Conservation (phyloP, 768 basidiomycete genomes). For the Trametes sanguinea region DNA sequence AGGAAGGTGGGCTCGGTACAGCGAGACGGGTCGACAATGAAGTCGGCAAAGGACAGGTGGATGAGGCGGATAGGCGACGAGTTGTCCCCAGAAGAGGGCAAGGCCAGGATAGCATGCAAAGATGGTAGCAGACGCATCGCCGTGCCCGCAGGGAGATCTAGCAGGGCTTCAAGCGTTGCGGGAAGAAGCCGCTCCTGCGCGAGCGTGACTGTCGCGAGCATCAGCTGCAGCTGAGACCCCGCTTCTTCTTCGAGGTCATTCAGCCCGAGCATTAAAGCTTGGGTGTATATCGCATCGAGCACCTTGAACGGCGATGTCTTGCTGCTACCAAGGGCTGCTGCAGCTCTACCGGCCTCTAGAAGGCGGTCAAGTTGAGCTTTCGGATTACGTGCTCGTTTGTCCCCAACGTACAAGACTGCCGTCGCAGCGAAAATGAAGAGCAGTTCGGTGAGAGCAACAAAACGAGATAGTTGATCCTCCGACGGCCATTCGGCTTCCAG, state of each 20-base stretch:
- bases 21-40: slow-evolving; percentile 17
- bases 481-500: slow-evolving; percentile 1
- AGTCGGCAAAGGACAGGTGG: slow-evolving; percentile 30
- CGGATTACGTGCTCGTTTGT: background rate
- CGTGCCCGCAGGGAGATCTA: no score
- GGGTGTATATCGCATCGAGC: slow-evolving; percentile 27
- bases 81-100: no score
- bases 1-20: slow-evolving; percentile 14
- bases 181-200: no score
- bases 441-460: no score
- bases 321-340: background rate
- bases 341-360: background rate
- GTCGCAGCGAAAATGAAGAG: slow-evolving; percentile 29
- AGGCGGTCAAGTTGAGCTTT: background rate
- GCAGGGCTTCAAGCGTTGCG: no score
- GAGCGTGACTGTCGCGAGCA: no score
- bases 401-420: slow-evolving; percentile 21
- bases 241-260: no score
- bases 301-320: background rate
- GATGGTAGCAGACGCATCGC: no score
- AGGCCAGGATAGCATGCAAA: no score
- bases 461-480: no score
- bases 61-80: background rate
- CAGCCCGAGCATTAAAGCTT: no score
- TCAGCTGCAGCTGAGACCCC: no score